Evolutionary conservation across 192 early-diverging fungal species (phyloP).

Genomic region (Thoreauomyces humboldtii): DNA sequence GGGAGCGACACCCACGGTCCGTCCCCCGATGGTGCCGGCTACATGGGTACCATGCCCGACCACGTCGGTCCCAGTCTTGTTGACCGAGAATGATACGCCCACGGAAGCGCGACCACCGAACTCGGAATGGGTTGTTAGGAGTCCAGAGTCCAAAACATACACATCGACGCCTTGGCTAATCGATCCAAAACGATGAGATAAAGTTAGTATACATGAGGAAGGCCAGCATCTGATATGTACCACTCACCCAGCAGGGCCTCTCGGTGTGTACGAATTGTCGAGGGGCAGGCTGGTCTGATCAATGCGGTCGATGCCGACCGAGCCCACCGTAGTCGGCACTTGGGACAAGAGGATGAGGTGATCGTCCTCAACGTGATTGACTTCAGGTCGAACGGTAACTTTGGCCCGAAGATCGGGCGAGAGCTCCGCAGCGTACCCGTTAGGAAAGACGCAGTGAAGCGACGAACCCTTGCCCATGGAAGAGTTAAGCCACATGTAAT

Average conservation of each 20-base stretch:
- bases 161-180: conserved; percentile 73
- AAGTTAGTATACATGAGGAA: not conserved
- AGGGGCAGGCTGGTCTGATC: conserved; percentile 17
- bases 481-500: conserved; percentile 10
- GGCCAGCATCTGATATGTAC: not conserved
- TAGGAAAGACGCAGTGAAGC: conserved; percentile 11
- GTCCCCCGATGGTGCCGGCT: conserved; percentile 51
- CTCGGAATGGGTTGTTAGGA: conserved; percentile 76
- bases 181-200: conserved; percentile 4
- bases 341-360: not conserved
- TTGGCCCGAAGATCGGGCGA: not conserved
- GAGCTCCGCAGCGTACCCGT: conserved; percentile 16
- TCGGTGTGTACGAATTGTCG: conserved; percentile 17
- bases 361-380: conserved; percentile 6
- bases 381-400: not conserved
- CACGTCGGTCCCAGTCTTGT: conserved; percentile 33
- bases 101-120: conserved; percentile 84
- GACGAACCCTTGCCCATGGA: not conserved
- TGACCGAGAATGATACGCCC: conserved; percentile 38
- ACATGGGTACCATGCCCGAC: conserved; percentile 55
- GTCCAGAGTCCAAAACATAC: conserved; percentile 95
- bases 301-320: conserved; percentile 30
- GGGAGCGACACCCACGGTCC: conserved; percentile 70
- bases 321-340: not conserved
- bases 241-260: conserved; percentile 4